A percentile compares a stretch with the other conserved stretches of the same genome.
Evolutionary conservation across 371 early-diverging fungal genomes (phyloP).

Genomic region (Rhizomucor pusillus): DNA sequence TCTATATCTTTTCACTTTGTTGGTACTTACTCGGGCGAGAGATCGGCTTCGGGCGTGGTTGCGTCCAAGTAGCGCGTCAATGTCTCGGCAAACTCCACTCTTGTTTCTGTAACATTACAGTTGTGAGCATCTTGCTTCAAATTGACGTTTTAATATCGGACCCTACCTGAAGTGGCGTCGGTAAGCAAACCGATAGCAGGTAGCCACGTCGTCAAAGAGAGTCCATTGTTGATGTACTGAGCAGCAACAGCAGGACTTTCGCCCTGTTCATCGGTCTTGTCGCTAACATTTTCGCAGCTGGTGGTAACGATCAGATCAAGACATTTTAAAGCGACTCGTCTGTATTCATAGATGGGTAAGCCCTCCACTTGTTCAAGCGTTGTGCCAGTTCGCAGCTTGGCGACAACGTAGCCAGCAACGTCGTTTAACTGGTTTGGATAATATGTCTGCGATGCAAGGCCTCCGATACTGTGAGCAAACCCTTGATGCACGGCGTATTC

Average conservation of each 20-base stretch:
- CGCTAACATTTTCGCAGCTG: constrained; percentile 9
- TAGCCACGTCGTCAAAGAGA: constrained; percentile 34
- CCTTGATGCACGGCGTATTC: constrained; percentile 49
- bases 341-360: constrained; percentile 44
- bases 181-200: constrained; percentile 39
- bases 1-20: neutral
- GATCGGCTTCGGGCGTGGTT: constrained; percentile 26
- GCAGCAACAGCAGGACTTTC: neutral
- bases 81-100: constrained; percentile 31
- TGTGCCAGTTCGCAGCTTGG: constrained; percentile 54
- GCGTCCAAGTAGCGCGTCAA: constrained; percentile 34
- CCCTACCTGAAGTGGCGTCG: constrained; percentile 22
- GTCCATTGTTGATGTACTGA: neutral
- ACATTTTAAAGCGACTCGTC: constrained; percentile 51
- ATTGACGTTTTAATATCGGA: neutral
- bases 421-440: constrained; percentile 85
- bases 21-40: constrained; percentile 26
- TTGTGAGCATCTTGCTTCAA: no score
- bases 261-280: neutral
- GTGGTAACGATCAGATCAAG: constrained; percentile 28
- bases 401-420: constrained; percentile 71
- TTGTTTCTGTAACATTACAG: constrained; percentile 22
- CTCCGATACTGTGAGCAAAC: constrained; percentile 59
- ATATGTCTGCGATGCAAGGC: constrained; percentile 75
- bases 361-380: constrained; percentile 44